Evolutionary conservation across 352 stramenopile genomes (phyloP), one percentile per base, ranked within the genome.

Genomic region (Phytopythium helicoides): DNA sequence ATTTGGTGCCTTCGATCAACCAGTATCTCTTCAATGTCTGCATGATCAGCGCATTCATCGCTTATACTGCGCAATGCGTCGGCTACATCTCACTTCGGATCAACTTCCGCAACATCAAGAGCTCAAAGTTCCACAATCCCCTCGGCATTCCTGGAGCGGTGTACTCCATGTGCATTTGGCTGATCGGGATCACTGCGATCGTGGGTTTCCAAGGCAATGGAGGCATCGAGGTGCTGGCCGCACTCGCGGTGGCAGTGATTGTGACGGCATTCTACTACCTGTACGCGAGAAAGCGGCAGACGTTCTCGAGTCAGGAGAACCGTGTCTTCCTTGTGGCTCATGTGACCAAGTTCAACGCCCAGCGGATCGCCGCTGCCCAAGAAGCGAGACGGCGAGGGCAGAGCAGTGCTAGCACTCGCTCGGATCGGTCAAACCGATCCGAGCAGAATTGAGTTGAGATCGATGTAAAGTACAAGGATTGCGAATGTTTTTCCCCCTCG

Each of bases 101-200:
- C 4, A 59, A 47, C 38, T 66, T 56, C 47, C 41, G 26, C 16
- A 63, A 62, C 51, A 52, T 70, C 52, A 70, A 70, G 50, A 62
- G 47, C 21, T 52, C 51, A 26, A 22, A 33, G 9, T 70, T 66
- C 19, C 21, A 34, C 10, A 70, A 47, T 37, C 56, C 57, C 6
- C 54, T 65, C 44, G 57, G 62, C 0, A 45, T 55, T 16, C 7
- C 31, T 25, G 62, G 62, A 1, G 62, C 62, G 1, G 12, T 70
- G 8, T 63, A 52, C n/a, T 49, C 60, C 21, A 64, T 68, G 37
- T 26, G 6, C 2, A 19, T 64, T 9, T 68, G 54, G 54, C 14
- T 45, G 2, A 19, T 56, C 1, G 48, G 16, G 4, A 38, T 64
- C 23, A 16, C 57, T 23, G 18, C 55, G 11, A 52, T 64, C 28